These are phyloP conservation scores for Chaetomiaceae sp. DNA, from an alignment of 2,329 filamentous ascomycete genomes.

Conservation along the genomic window DNA sequence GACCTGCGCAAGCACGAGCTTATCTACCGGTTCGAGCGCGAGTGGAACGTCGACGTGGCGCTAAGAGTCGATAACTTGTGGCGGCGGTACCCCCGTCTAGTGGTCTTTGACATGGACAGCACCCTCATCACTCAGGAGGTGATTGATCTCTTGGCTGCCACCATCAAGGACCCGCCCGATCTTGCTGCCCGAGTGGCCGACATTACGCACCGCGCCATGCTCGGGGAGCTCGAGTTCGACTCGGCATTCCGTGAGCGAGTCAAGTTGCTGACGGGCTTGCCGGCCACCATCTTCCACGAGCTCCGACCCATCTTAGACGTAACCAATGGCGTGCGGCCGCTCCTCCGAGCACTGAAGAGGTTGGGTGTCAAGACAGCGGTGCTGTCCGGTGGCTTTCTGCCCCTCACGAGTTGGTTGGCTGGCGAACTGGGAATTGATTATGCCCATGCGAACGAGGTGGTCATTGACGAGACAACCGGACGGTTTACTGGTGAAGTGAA, in stretches of 20 bases:
- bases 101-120: conserved; percentile 98
- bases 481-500: conserved; percentile 68
- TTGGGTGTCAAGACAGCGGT: conserved; percentile 87
- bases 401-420: conserved; percentile 82
- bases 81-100: conserved; percentile 75
- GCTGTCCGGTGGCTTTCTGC: conserved; percentile 86
- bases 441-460: conserved; percentile 81
- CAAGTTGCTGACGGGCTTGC: conserved; percentile 73
- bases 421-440: conserved; percentile 78
- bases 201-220: conserved; percentile 92
- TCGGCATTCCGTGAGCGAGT: conserved; percentile 77
- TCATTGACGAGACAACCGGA: conserved; percentile 51
- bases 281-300: conserved; percentile 71
- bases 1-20: conserved; percentile 76
- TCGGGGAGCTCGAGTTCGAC: conserved; percentile 90
- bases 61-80: conserved; percentile 71
- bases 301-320: conserved; percentile 72
- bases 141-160: conserved; percentile 88
- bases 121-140: conserved; percentile 97
- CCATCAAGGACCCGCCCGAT: conserved; percentile 63
- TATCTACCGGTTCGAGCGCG: conserved; percentile 77
- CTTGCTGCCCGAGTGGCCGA: conserved; percentile 77
- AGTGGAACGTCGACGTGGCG: conserved; percentile 84
- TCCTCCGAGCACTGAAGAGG: conserved; percentile 69
- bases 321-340: conserved; percentile 71